phyloP scores from a whole-genome alignment of 2,329 filamentous ascomycete genomes.

The Calcarisporium arbuscula region DNA sequence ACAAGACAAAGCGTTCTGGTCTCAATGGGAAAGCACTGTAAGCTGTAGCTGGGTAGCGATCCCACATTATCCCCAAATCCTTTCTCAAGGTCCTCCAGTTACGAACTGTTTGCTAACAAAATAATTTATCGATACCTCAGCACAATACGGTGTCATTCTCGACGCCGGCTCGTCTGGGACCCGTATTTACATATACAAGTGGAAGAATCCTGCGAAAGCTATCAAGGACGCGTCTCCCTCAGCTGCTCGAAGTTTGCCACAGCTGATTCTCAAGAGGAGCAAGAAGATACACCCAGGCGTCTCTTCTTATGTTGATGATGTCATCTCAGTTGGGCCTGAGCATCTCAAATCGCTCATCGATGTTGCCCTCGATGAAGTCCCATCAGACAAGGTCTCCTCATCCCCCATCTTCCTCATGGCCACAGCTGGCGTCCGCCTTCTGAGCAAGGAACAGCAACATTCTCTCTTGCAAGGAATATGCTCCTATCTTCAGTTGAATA shows the following conservation, averaged over 20 bases:
- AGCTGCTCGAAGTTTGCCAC: slow-evolving; percentile 61
- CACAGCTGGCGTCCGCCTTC: slow-evolving; percentile 87
- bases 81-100: neutral
- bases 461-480: slow-evolving; percentile 74
- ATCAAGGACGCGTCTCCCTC: slow-evolving; percentile 38
- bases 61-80: neutral
- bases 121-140: slow-evolving; percentile 27
- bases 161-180: slow-evolving; percentile 98
- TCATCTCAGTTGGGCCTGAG: slow-evolving; percentile 69
- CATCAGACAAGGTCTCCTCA: slow-evolving; percentile 65
- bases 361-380: slow-evolving; percentile 75
- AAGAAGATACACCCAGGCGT: slow-evolving; percentile 93
- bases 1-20: too few species aligned
- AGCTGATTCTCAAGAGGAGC: slow-evolving; percentile 76
- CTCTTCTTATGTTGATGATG: slow-evolving; percentile 78
- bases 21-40: slow-evolving; percentile 24
- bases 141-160: slow-evolving; percentile 85
- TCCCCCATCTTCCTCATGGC: slow-evolving; percentile 95
- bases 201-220: slow-evolving; percentile 71
- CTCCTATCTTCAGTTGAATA: slow-evolving; percentile 69
- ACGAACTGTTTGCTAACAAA: slow-evolving; percentile 1
- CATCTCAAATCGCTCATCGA: slow-evolving; percentile 75
- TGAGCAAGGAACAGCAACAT: slow-evolving; percentile 66
- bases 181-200: slow-evolving; percentile 88
- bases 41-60: slow-evolving; percentile 3